Evolutionary conservation across 2,329 filamentous ascomycete genomes (phyloP).

Genomic region (Trichoderma cornu-damae): DNA sequence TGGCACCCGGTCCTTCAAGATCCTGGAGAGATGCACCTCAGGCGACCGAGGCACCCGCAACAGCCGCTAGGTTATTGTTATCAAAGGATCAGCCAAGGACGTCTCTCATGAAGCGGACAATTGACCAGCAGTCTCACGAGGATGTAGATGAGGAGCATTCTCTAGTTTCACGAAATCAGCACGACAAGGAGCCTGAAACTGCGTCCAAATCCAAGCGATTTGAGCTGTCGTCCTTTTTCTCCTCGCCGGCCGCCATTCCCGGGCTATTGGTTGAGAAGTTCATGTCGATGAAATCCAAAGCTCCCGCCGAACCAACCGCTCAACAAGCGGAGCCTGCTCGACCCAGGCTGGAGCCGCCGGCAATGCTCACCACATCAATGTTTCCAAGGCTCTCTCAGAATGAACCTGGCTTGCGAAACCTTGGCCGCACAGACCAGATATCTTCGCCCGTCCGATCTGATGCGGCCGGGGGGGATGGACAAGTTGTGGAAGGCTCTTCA

Average conservation of each 20-base stretch:
- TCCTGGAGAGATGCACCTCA: constrained; percentile 23
- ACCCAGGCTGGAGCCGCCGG: constrained; percentile 17
- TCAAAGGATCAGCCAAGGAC: constrained; percentile 20
- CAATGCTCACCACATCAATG: constrained; percentile 36
- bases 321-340: background rate
- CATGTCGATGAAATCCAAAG: constrained; percentile 26
- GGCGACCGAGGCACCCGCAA: constrained; percentile 9
- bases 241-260: constrained; percentile 45
- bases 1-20: constrained; percentile 39
- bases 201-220: constrained; percentile 34
- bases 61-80: background rate
- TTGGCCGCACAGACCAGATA: constrained; percentile 29
- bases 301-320: constrained; percentile 20
- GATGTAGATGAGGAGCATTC: constrained; percentile 41
- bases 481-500: background rate
- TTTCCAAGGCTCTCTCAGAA: constrained; percentile 35
- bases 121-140: constrained; percentile 15
- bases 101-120: constrained; percentile 13
- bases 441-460: constrained; percentile 33
- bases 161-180: constrained; percentile 34
- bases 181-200: constrained; percentile 22
- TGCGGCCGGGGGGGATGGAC: background rate
- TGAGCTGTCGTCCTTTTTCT: constrained; percentile 53
- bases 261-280: constrained; percentile 32
- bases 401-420: constrained; percentile 31